Percentiles rank a stretch among this genome's conserved stretches.
Evolutionary conservation across 2,329 filamentous ascomycete genomes (phyloP).

Genomic region (Hypoxylon sp.): DNA sequence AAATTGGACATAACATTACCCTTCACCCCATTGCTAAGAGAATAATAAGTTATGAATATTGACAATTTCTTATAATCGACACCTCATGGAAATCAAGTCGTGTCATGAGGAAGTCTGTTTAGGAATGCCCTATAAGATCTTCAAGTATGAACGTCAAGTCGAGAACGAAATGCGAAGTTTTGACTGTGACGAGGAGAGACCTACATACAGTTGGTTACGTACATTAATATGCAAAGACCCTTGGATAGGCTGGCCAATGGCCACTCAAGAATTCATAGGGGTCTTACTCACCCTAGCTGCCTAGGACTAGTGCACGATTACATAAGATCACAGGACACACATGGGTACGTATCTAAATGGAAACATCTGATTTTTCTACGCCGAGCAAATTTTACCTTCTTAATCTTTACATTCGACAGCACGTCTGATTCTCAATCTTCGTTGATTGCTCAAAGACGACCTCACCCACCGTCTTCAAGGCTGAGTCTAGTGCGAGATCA

Average conservation of each 20-base stretch:
- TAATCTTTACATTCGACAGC: conserved; percentile 55
- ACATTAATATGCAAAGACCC: conserved; percentile 7
- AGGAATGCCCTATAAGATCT: conserved; percentile 2
- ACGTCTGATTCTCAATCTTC: conserved; percentile 51
- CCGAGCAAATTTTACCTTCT: conserved; percentile 22
- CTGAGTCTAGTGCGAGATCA: conserved; percentile 55
- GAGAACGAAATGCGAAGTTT: conserved; percentile 4
- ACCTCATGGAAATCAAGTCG: conserved; percentile 11
- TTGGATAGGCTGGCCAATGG: conserved; percentile 6
- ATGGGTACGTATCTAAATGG: not conserved
- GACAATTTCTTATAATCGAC: not conserved
- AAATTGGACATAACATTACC: conserved; percentile 6
- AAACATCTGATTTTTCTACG: conserved; percentile 20
- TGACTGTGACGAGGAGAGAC: conserved; percentile 18
- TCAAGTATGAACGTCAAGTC: conserved; percentile 10
- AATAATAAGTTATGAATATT: not conserved
- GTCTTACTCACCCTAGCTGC: conserved; percentile 2
- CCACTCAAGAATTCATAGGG: conserved; percentile 20
- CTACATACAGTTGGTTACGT: conserved; percentile 1
- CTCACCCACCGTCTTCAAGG: conserved; percentile 48
- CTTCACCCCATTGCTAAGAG: conserved; percentile 8
- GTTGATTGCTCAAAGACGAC: conserved; percentile 51
- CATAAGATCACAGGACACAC: conserved; percentile 1
- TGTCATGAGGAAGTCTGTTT: conserved; percentile 16
- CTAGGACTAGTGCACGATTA: conserved; percentile 11